Evolutionary conservation across 345 rosid genomes (phyloP).

Genomic region (Lepidium sativum): DNA sequence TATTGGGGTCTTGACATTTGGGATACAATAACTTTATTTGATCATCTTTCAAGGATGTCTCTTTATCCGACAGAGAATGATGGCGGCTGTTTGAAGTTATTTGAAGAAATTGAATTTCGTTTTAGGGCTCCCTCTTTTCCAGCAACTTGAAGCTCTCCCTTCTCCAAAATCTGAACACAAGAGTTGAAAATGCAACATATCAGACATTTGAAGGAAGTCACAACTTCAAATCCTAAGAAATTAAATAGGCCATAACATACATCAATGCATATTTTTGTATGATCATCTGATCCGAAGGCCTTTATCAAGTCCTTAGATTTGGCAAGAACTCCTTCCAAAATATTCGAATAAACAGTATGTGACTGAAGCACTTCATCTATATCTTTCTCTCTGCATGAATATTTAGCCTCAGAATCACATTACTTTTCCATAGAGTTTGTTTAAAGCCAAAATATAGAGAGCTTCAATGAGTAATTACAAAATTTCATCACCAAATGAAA

Average conservation of each 20-base stretch:
- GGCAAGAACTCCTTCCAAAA: conserved; percentile 88
- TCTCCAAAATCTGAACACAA: conserved; percentile 59
- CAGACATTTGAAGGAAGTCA: not conserved
- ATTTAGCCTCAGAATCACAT: not conserved
- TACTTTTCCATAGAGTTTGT: not conserved
- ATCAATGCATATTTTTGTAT: conserved; percentile 67
- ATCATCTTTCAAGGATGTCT: not conserved
- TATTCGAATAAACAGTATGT: conserved; percentile 81
- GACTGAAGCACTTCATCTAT: conserved; percentile 95
- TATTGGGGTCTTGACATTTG: not conserved
- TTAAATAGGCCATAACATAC: conserved; percentile 25
- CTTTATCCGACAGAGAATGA: conserved; percentile 1
- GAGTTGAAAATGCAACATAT: not conserved
- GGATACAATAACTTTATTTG: not conserved
- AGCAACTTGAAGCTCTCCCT: conserved; percentile 98
- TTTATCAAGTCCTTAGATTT: conserved; percentile 64
- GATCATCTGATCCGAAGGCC: conserved; percentile 81
- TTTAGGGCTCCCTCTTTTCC: conserved; percentile 61
- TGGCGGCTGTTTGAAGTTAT: conserved; percentile 5
- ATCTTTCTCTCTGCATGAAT: conserved; percentile 69
- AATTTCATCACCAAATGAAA: not conserved
- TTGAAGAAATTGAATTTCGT: not conserved
- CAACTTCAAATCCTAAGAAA: not conserved
- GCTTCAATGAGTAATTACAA: not conserved
- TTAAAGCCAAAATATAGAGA: not conserved